Conservation (phyloP, 768 basidiomycete species). For the Boletus vermiculosoides region DNA sequence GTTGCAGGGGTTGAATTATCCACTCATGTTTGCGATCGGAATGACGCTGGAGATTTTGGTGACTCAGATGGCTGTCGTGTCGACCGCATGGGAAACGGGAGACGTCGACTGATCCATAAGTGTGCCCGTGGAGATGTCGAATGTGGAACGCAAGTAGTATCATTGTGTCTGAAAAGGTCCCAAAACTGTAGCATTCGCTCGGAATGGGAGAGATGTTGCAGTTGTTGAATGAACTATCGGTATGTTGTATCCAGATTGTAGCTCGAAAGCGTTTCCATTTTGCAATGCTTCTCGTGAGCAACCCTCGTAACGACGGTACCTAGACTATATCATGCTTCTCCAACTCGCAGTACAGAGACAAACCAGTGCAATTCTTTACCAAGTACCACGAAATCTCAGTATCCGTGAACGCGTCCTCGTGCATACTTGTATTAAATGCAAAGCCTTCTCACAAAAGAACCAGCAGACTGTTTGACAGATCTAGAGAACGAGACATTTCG, state of each 20-base stretch:
- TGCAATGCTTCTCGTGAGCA: background rate
- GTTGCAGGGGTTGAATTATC: slow-evolving; percentile 3
- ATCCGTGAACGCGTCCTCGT: too few species aligned
- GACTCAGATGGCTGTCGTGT: slow-evolving; percentile 11
- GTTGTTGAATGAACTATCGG: background rate
- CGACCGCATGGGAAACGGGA: slow-evolving; percentile 1
- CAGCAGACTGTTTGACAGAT: too few species aligned
- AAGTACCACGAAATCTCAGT: too few species aligned
- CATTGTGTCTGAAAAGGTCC: background rate
- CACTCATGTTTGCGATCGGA: background rate
- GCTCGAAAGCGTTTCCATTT: background rate
- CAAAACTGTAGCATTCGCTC: too few species aligned
- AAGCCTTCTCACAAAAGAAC: background rate
- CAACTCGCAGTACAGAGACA: background rate
- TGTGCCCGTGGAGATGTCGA: background rate
- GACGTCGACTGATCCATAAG: background rate
- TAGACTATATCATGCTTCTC: background rate
- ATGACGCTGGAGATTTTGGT: background rate
- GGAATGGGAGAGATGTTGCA: background rate
- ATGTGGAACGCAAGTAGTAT: background rate
- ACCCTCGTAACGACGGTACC: background rate
- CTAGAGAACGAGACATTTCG: background rate
- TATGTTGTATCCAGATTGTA: background rate
- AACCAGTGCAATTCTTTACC: background rate
- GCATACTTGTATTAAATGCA: too few species aligned